Percentiles rank a stretch among this genome's conserved stretches.
Evolutionary conservation across 2,329 filamentous ascomycete genomes (phyloP).

Genomic region (Curvularia lunata): DNA sequence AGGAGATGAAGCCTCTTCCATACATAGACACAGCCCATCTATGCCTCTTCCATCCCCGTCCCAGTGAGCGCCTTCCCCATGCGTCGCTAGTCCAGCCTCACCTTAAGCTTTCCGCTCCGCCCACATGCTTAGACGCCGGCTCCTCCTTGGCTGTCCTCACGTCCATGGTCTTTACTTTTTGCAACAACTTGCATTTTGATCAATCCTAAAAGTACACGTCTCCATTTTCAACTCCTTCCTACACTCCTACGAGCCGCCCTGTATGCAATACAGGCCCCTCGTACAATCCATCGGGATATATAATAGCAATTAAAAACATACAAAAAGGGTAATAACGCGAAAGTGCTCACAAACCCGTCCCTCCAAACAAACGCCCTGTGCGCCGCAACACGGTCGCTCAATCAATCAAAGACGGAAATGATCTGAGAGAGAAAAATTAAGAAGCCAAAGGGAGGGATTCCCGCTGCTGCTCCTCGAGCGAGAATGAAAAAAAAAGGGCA

Average conservation of each 20-base stretch:
- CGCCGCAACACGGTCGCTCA: slow-evolving; percentile 10
- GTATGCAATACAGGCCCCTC: slow-evolving; percentile 13
- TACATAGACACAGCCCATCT: slow-evolving; percentile 1
- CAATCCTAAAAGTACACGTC: slow-evolving; percentile 19
- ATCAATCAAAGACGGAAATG: neutral
- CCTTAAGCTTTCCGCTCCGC: neutral
- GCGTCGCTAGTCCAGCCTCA: neutral
- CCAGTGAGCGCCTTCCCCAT: neutral
- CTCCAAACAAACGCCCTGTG: slow-evolving; percentile 9
- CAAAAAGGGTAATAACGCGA: slow-evolving; percentile 8
- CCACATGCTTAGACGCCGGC: neutral
- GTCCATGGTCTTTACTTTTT: neutral
- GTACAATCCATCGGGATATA: slow-evolving; percentile 15
- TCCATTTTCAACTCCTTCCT: neutral
- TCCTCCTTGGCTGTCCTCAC: neutral
- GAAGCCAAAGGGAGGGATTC: slow-evolving; percentile 4
- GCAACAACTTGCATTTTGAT: slow-evolving; percentile 11
- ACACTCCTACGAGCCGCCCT: neutral
- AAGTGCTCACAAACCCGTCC: neutral
- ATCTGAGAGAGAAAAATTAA: neutral
- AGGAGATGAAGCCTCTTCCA: slow-evolving; percentile 1
- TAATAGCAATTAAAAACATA: slow-evolving; percentile 6
- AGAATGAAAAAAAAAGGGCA: slow-evolving; percentile 1
- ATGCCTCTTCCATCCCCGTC: neutral
- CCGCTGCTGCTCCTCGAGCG: slow-evolving; percentile 9